These are phyloP conservation scores for Alternaria triticina DNA, from an alignment of 2,329 filamentous ascomycete genomes.

Conservation along the genomic window DNA sequence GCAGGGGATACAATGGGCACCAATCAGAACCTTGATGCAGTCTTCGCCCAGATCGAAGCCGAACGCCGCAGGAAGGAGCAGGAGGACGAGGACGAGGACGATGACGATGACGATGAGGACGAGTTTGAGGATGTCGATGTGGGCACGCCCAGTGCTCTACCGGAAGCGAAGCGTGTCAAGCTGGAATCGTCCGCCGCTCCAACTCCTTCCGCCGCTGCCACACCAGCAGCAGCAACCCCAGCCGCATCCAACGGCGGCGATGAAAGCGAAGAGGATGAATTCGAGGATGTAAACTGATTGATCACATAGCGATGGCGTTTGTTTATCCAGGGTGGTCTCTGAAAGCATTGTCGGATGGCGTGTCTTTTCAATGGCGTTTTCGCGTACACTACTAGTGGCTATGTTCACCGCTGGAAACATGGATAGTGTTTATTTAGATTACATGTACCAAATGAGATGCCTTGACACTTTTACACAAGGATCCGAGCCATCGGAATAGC, in stretches of 20 bases:
- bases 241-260: constrained; percentile 54
- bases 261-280: constrained; percentile 56
- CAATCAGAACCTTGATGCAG: constrained; percentile 67
- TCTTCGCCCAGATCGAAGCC: constrained; percentile 70
- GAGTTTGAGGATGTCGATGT: constrained; percentile 44
- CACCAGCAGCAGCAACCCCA: constrained; percentile 45
- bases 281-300: constrained; percentile 51
- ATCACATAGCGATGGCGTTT: constrained; percentile 22
- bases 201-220: constrained; percentile 38
- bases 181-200: constrained; percentile 57
- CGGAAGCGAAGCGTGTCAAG: constrained; percentile 66
- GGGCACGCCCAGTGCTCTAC: constrained; percentile 34
- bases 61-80: constrained; percentile 58
- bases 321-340: not conserved
- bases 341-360: not conserved
- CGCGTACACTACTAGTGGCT: not conserved
- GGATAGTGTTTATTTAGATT: not conserved
- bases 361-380: not conserved
- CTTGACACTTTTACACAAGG: not conserved
- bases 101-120: constrained; percentile 10
- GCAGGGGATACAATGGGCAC: constrained; percentile 59
- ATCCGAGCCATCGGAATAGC: not conserved
- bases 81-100: constrained; percentile 50
- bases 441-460: not conserved
- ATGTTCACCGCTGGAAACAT: not conserved